A percentile compares a stretch with the other conserved stretches of the same genome.
These are phyloP conservation scores for Narthecium ossifragum DNA, from an alignment of 106 monocot species.

Conservation along the genomic window DNA sequence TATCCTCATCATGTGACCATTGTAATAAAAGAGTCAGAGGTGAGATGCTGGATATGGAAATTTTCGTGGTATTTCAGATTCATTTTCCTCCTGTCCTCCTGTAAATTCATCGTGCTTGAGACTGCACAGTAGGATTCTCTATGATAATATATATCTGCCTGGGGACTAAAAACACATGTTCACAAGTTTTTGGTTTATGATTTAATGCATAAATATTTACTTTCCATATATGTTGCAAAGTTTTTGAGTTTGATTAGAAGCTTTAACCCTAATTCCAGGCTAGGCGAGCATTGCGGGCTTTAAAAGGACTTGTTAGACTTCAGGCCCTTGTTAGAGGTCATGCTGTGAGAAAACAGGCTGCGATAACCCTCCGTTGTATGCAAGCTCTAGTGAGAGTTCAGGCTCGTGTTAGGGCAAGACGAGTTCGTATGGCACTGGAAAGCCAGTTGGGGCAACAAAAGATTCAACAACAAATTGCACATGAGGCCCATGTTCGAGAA, in stretches of 20 bases:
- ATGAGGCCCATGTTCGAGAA: constrained; percentile 54
- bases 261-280: constrained; percentile 42
- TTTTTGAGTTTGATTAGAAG: not conserved
- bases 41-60: no score
- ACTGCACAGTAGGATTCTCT: no score
- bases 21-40: no score
- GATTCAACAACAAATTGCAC: constrained; percentile 31
- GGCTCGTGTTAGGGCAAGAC: constrained; percentile 88
- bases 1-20: no score
- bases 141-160: no score
- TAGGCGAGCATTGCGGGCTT: constrained; percentile 76
- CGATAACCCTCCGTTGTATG: constrained; percentile 85
- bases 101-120: no score
- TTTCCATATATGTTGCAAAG: no score
- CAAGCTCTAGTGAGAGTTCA: constrained; percentile 92
- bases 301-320: constrained; percentile 92
- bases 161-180: no score
- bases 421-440: constrained; percentile 81
- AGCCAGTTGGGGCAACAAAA: constrained; percentile 60
- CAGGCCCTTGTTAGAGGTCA: constrained; percentile 97
- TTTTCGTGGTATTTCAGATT: no score
- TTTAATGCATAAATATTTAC: no score
- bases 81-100: no score
- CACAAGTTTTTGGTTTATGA: no score
- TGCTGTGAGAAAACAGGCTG: constrained; percentile 93